Percentiles rank a stretch among this genome's conserved stretches.
Conservation (phyloP, 257 asterid species). For the Nyctanthes arbortristis region DNA sequence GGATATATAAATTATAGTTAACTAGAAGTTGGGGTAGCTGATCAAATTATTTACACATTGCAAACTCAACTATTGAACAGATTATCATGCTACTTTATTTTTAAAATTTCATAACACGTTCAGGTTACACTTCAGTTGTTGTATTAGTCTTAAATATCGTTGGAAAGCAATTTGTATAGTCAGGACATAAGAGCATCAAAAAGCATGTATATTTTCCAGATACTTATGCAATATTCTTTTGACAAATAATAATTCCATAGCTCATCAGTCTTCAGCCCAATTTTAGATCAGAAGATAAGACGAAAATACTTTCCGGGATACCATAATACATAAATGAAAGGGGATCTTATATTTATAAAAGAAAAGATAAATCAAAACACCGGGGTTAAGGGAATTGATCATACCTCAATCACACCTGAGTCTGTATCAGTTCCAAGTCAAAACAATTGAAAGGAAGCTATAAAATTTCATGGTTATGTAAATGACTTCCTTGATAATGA, state of each 20-base stretch:
- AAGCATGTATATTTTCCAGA: background rate
- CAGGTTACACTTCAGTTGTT: background rate
- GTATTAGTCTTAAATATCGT: background rate
- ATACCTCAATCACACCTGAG: background rate
- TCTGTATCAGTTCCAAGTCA: background rate
- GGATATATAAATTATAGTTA: too few species aligned
- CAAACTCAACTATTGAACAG: background rate
- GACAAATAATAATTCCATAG: background rate
- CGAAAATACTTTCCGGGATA: background rate
- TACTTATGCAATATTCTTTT: background rate
- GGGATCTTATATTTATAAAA: background rate
- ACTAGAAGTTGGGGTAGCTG: too few species aligned
- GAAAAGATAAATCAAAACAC: background rate
- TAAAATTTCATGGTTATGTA: background rate
- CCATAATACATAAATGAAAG: background rate
- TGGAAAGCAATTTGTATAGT: background rate
- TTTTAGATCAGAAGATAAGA: background rate
- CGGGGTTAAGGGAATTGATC: background rate
- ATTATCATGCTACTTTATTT: too few species aligned
- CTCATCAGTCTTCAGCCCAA: background rate
- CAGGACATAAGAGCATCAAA: background rate
- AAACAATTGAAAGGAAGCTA: background rate
- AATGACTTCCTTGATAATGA: background rate
- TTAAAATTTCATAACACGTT: background rate
- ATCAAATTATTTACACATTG: too few species aligned